These are phyloP conservation scores for Porodaedalea pini DNA, from an alignment of 1,284 basidiomycete species.

Conservation along the genomic window DNA sequence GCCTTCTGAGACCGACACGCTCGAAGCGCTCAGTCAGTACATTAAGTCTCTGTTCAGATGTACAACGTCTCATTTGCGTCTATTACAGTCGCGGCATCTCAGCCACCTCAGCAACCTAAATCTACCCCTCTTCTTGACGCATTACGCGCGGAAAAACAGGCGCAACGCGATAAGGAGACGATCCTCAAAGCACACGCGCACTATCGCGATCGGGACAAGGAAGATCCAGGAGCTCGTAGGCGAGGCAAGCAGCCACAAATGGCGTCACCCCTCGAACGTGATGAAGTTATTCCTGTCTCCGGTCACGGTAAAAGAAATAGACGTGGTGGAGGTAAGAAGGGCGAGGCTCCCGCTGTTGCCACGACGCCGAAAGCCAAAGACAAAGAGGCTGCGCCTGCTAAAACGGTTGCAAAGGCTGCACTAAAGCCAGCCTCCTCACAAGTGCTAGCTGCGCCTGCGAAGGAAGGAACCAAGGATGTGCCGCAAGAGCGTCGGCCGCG, in stretches of 20 bases:
- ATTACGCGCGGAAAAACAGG: constrained; percentile 75
- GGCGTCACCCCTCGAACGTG: constrained; percentile 11
- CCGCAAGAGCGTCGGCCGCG: constrained; percentile 40
- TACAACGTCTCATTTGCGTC: constrained; percentile 9
- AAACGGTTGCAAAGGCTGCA: neutral
- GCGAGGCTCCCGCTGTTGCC: neutral
- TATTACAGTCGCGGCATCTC: constrained; percentile 53
- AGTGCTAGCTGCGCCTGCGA: neutral
- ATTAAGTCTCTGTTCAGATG: neutral
- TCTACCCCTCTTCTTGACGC: constrained; percentile 88
- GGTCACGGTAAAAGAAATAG: constrained; percentile 16
- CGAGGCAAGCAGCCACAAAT: constrained; percentile 43
- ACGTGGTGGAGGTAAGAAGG: constrained; percentile 13
- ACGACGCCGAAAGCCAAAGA: neutral
- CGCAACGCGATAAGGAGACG: constrained; percentile 66
- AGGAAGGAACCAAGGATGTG: constrained; percentile 16
- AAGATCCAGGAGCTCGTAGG: constrained; percentile 46
- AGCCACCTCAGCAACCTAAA: constrained; percentile 58
- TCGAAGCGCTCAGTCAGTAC: constrained; percentile 60
- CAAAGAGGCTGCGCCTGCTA: neutral
- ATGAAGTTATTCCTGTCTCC: constrained; percentile 8
- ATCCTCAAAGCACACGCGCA: constrained; percentile 66
- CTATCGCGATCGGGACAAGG: constrained; percentile 37
- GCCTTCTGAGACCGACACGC: constrained; percentile 49
- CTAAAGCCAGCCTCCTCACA: constrained; percentile 2